Base-by-base conservation (phyloP, 2,329 filamentous ascomycete species). In the Fulvia fulva region DNA sequence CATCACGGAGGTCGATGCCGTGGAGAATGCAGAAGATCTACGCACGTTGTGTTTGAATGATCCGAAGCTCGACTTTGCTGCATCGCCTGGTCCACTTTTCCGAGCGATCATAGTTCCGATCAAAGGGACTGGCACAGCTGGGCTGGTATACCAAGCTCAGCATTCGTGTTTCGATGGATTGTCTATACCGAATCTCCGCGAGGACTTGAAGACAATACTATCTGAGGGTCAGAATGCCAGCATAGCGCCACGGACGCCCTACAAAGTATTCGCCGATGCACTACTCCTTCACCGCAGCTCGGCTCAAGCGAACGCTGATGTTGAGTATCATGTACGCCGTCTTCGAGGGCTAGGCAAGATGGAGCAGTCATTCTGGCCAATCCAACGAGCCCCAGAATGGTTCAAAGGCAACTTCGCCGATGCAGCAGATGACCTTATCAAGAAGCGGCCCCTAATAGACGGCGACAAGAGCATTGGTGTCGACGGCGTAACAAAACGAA, bases 111-210 rank as follows among this genome's bases (percentile, higher is more conserved):
- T 63, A 4, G 44, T 28, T 2, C 51, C n/a, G 5, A 46, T 63
- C 2, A 30, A 58, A 19, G 61, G 59, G 7, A 53, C 37, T 12
- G 32, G 45, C 11, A 16, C 21, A 25, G 41, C 41, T 14, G 61
- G 55, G 1, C 16, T 63, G n/a, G 28, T 63, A 8, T 55, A 49
- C n/a, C 25, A 53, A 21, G 32, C 26, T 5, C 58, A 63, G 26
- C 61, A 63, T 51, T 57, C 59, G 8, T 34, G 21, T 51, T 59
- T 59, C 32, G 61, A 63, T 47, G 61, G 44, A 9, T 22, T 59
- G 7, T 46, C 28, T 9, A 26, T 56, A 0, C 49, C 49, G 19
- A 22, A 34, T 28, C 47, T 61, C 26, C 26, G 44, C 8, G 55
- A 58, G 41, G 58, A 58, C 30, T 46, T 60, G 3, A 30, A 53